phyloP scores from a whole-genome alignment of 164 flowering plant genomes.

The Tetrastigma voinierianum region DNA sequence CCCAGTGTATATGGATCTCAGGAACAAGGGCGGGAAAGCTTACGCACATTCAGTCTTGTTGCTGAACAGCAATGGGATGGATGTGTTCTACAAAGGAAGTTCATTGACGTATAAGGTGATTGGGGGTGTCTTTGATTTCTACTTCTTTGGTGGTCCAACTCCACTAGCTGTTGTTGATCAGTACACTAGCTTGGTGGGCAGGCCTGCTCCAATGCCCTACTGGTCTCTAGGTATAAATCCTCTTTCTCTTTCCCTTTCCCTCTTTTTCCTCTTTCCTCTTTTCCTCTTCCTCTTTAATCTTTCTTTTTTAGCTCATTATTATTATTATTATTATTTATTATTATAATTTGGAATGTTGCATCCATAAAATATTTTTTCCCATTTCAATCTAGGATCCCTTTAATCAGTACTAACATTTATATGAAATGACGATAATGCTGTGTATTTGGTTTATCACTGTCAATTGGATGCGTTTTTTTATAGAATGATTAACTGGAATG shows the following conservation, averaged over 20 bases:
- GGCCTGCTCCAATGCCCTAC: slow-evolving; percentile 99
- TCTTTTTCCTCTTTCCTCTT: too few species aligned
- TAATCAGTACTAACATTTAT: too few species aligned
- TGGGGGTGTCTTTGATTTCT: slow-evolving; percentile 93
- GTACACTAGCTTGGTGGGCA: slow-evolving; percentile 82
- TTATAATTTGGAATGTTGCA: too few species aligned
- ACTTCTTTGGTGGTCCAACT: slow-evolving; percentile 83
- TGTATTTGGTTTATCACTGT: too few species aligned
- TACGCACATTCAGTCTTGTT: slow-evolving; percentile 74
- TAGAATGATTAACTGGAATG: too few species aligned
- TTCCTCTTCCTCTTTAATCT: neutral
- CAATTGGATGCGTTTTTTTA: too few species aligned
- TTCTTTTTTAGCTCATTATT: neutral
- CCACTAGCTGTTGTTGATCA: slow-evolving; percentile 88
- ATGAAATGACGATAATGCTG: too few species aligned
- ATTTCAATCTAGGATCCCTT: too few species aligned
- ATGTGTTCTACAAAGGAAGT: slow-evolving; percentile 76
- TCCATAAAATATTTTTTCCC: too few species aligned
- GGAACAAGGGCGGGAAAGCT: slow-evolving; percentile 62
- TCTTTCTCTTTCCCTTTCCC: neutral
- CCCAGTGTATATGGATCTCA: slow-evolving; percentile 94
- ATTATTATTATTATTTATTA: neutral
- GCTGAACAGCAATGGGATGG: slow-evolving; percentile 97
- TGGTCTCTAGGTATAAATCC: slow-evolving; percentile 81
- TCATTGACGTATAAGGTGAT: slow-evolving; percentile 90